Base-by-base conservation (phyloP, 495 filamentous ascomycete genomes). In the Trichoderma asperelloides region DNA sequence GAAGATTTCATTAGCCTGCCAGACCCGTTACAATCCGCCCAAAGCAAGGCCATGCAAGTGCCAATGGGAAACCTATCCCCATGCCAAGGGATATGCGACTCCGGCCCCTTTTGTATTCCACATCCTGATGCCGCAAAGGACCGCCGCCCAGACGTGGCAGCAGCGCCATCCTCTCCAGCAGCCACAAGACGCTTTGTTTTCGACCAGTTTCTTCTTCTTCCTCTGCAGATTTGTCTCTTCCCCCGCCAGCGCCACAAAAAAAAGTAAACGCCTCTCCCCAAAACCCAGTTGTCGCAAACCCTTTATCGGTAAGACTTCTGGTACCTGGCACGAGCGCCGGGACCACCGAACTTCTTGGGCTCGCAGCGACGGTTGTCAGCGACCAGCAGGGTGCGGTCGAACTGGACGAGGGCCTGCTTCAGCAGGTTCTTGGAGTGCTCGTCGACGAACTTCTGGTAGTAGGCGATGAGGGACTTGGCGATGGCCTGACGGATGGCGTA, bases 381-480 rank as follows among this genome's bases (percentile, higher is more conserved):
- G 71, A 98, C 95, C 73, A 98, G 88, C 70, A 98, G 85, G 78
- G 91, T 96, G 73, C 95, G 89, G 86, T 98, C 95, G 86, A 96
- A 98, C 78, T 90, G 86, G 75, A 90, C 89, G 69, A 98, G 86
- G 69, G 90, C 90, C 80, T 92, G 88, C 91, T 98, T 98, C 73
- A 98, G 86, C 82, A 89, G 85, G 88, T 97, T 98, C 91, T 98
- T 98, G 84, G 90, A 89, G 88, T 98, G 92, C 89, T 98, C 95
- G 78, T 98, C 95, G 80, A 98, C 91, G 84, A 88, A 98, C 85
- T 98, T 98, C 87, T 97, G 95, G 90, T 97, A 98, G 90, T 98
- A 98, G 80, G 95, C 93, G 76, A 98, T 91, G 72, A 96, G 91
- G 65, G 89, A 91, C 86, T 98, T 98, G 82, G 93, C 88, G 80